A percentile compares a stretch with the other conserved stretches of the same genome.
These are phyloP conservation scores for Pisolithus sp. DNA, from an alignment of 768 basidiomycete species.

Conservation along the genomic window DNA sequence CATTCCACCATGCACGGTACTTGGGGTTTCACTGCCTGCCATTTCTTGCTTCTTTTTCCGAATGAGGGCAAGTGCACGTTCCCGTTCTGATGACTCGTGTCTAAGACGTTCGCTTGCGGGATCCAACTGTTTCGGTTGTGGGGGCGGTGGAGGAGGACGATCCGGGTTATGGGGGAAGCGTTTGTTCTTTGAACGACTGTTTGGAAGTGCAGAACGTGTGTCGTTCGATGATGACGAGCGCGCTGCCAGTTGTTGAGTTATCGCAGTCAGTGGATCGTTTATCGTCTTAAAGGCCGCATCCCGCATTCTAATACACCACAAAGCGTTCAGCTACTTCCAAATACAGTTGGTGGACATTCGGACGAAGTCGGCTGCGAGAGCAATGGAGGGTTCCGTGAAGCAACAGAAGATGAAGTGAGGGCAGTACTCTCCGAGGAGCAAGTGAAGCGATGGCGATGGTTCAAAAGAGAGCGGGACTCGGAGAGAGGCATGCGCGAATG, in stretches of 20 bases:
- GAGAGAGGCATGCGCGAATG: conserved; percentile 52
- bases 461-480: conserved; percentile 62
- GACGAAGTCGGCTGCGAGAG: conserved; percentile 80
- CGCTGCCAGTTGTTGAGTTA: conserved; percentile 56
- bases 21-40: conserved; percentile 63
- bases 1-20: conserved; percentile 49
- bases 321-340: too few relatives aligned
- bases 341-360: too few relatives aligned
- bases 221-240: conserved; percentile 24
- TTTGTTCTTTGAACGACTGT: conserved; percentile 13
- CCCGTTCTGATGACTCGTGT: conserved; percentile 69
- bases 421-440: conserved; percentile 62
- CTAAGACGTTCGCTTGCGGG: conserved; percentile 49
- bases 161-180: conserved; percentile 7
- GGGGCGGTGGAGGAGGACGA: conserved; percentile 5
- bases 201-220: conserved; percentile 13
- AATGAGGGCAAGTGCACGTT: conserved; percentile 69
- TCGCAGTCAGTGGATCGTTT: conserved; percentile 70
- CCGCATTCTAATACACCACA: conserved; percentile 39
- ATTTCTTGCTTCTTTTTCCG: conserved; percentile 58
- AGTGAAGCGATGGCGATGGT: conserved; percentile 69
- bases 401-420: conserved; percentile 65
- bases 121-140: conserved; percentile 30
- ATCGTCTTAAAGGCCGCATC: conserved; percentile 57
- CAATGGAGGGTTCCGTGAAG: conserved; percentile 37